These are phyloP conservation scores for Mucor indicus DNA, from an alignment of 371 early-diverging fungal species.

Conservation along the genomic window DNA sequence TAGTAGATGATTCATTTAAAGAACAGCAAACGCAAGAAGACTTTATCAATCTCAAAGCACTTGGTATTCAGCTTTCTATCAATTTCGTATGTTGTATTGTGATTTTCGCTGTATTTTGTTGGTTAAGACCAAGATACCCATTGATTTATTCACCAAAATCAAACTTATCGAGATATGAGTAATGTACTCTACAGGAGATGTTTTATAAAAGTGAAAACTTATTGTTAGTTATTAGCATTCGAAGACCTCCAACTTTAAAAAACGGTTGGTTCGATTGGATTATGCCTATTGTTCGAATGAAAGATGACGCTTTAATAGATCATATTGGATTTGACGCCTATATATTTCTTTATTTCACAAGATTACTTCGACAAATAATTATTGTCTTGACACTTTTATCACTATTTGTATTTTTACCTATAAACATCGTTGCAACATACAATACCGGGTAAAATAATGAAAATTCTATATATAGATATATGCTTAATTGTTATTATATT, in stretches of 20 bases:
- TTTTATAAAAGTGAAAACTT: neutral
- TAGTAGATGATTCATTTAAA: conserved; percentile 20
- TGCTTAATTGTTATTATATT: conserved; percentile 2
- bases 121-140: conserved; percentile 40
- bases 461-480: neutral
- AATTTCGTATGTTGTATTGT: conserved; percentile 41
- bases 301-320: conserved; percentile 57
- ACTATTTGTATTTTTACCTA: conserved; percentile 55
- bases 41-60: conserved; percentile 26
- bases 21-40: conserved; percentile 30
- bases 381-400: conserved; percentile 53
- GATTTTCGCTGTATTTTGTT: conserved; percentile 35
- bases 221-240: neutral
- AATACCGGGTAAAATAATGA: conserved; percentile 26
- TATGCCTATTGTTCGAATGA: conserved; percentile 52
- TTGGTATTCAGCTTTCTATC: conserved; percentile 41
- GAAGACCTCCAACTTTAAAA: neutral
- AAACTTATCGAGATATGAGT: conserved; percentile 33
- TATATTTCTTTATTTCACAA: conserved; percentile 70
- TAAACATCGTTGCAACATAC: conserved; percentile 54
- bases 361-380: conserved; percentile 54
- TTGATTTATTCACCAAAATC: conserved; percentile 46
- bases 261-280: conserved; percentile 63
- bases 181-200: too few relatives aligned
- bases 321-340: conserved; percentile 76